Evolutionary conservation across 441 rosid genomes (phyloP).

Genomic region (Bocquillonia castaneifolia): DNA sequence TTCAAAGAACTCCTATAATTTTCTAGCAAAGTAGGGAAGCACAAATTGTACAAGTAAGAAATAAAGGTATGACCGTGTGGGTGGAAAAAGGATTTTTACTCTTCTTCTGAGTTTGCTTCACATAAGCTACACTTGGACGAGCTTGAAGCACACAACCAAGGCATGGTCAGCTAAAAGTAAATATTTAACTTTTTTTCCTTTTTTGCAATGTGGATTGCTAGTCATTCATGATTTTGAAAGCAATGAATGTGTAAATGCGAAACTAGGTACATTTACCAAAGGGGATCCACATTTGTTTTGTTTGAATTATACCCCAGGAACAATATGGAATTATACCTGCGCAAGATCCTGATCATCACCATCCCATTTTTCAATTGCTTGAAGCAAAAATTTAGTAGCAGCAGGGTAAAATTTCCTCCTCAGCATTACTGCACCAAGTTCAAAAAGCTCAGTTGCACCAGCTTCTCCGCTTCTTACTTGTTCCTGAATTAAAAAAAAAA

Average conservation of each 20-base stretch:
- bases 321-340: slow-evolving; percentile 45
- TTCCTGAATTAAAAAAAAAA: slow-evolving; percentile 45
- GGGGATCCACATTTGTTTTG: slow-evolving; percentile 7
- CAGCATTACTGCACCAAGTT: slow-evolving; percentile 95
- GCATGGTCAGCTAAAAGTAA: background rate
- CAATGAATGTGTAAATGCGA: background rate
- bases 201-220: background rate
- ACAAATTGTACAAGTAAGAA: background rate
- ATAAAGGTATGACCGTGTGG: no score
- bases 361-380: slow-evolving; percentile 94
- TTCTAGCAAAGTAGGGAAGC: background rate
- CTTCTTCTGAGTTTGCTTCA: background rate
- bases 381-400: slow-evolving; percentile 74
- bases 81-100: no score
- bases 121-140: background rate
- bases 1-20: background rate
- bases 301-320: slow-evolving; percentile 10
- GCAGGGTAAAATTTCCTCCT: slow-evolving; percentile 91
- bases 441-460: slow-evolving; percentile 84
- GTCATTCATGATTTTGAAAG: background rate
- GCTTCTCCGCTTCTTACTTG: slow-evolving; percentile 99
- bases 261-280: background rate
- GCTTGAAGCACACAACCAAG: background rate
- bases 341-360: slow-evolving; percentile 98
- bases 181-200: background rate